Percentiles rank a stretch among this genome's conserved stretches.
Evolutionary conservation across 768 basidiomycete species (phyloP).

Genomic region (Trametes cingulata): DNA sequence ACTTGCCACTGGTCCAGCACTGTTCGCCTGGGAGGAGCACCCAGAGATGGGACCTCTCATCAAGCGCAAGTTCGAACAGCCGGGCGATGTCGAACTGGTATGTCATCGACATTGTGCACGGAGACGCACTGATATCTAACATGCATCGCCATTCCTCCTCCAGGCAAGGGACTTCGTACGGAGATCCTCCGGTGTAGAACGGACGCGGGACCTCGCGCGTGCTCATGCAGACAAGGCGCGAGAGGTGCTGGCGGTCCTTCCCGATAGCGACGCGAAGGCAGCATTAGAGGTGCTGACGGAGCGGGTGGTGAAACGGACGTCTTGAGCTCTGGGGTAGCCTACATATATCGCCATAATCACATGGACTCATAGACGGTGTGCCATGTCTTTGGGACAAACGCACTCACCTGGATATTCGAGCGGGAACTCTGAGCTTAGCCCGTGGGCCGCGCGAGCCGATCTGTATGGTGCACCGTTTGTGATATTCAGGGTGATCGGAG

Average conservation of each 20-base stretch:
- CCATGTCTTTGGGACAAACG: constrained; percentile 8
- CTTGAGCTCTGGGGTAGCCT: constrained; percentile 35
- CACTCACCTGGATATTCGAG: background rate
- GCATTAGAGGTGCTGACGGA: constrained; percentile 77
- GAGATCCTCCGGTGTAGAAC: constrained; percentile 71
- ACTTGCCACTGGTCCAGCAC: constrained; percentile 78
- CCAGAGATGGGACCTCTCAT: constrained; percentile 77
- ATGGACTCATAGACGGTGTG: constrained; percentile 16
- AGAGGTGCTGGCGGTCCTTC: constrained; percentile 66
- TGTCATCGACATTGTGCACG: constrained; percentile 23
- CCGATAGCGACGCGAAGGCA: constrained; percentile 76
- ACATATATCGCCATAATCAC: constrained; percentile 19
- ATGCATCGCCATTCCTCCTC: background rate
- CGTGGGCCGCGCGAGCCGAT: background rate
- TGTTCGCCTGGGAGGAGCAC: constrained; percentile 87
- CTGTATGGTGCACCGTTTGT: background rate
- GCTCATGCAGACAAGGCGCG: constrained; percentile 77
- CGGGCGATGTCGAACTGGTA: constrained; percentile 82
- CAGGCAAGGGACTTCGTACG: constrained; percentile 72
- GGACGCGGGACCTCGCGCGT: constrained; percentile 75
- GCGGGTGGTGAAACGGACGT: constrained; percentile 61
- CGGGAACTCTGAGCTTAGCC: constrained; percentile 1
- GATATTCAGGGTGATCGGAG: constrained; percentile 7
- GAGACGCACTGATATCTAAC: background rate
- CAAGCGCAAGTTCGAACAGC: constrained; percentile 68